These are phyloP conservation scores for Aspergillus hancockii DNA, from an alignment of 495 filamentous ascomycete genomes.

Conservation along the genomic window DNA sequence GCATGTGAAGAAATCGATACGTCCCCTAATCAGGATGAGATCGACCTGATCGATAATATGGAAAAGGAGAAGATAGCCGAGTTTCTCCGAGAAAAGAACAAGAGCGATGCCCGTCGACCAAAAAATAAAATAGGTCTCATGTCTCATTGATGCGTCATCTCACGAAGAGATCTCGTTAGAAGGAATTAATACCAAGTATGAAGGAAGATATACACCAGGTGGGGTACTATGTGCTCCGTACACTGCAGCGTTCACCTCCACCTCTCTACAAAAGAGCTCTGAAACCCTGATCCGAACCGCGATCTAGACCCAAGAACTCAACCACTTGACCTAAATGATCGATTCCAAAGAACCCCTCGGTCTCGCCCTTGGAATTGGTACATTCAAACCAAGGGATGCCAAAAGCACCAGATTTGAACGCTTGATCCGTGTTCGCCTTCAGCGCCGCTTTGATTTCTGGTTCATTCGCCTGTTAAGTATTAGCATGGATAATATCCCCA, in stretches of 20 bases:
- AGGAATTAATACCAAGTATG: neutral
- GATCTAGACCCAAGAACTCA: constrained; percentile 59
- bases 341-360: constrained; percentile 68
- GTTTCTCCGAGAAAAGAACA: constrained; percentile 6
- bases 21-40: constrained; percentile 14
- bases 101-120: neutral
- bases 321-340: constrained; percentile 68
- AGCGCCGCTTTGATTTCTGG: constrained; percentile 56
- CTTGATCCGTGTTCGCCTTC: constrained; percentile 54
- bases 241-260: neutral
- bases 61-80: constrained; percentile 19
- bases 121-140: neutral
- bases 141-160: constrained; percentile 3
- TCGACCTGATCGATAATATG: constrained; percentile 28
- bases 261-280: constrained; percentile 26
- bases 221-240: neutral
- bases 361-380: constrained; percentile 59
- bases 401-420: constrained; percentile 65
- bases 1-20: constrained; percentile 1
- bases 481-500: neutral
- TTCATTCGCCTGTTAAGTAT: constrained; percentile 29
- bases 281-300: constrained; percentile 31
- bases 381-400: constrained; percentile 73
- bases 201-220: no score
- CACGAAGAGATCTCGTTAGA: neutral